These are phyloP conservation scores for Russula vinacea DNA, from an alignment of 768 basidiomycete species.

Conservation along the genomic window DNA sequence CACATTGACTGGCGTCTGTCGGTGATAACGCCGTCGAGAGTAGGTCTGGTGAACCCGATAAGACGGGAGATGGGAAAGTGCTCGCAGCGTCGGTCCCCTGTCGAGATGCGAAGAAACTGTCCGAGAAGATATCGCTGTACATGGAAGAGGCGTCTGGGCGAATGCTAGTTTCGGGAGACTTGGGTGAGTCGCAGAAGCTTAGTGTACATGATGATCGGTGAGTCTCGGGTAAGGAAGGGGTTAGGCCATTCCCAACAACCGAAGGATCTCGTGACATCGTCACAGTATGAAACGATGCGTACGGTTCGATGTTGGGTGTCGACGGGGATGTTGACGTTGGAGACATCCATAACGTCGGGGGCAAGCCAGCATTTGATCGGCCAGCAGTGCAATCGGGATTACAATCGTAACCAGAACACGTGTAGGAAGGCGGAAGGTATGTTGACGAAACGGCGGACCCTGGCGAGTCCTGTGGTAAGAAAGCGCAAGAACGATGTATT, in stretches of 20 bases:
- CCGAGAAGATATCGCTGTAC: conserved; percentile 52
- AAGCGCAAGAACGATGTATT: not conserved
- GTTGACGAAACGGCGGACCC: conserved; percentile 25
- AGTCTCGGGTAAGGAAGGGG: conserved; percentile 34
- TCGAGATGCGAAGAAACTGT: conserved; percentile 53
- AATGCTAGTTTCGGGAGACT: conserved; percentile 5
- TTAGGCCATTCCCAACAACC: conserved; percentile 27
- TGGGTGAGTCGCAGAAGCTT: conserved; percentile 19
- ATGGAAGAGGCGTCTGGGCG: conserved; percentile 36
- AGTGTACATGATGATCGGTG: conserved; percentile 31
- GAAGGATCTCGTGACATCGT: conserved; percentile 25
- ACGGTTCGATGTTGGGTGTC: conserved; percentile 39
- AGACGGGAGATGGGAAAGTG: conserved; percentile 60
- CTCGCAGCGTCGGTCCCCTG: conserved; percentile 45
- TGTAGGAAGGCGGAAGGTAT: conserved; percentile 24
- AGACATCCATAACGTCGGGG: conserved; percentile 85
- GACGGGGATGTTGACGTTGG: conserved; percentile 51
- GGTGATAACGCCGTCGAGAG: conserved; percentile 43
- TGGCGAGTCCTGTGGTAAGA: conserved; percentile 7
- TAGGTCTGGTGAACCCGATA: conserved; percentile 69
- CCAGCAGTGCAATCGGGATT: conserved; percentile 41
- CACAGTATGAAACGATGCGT: conserved; percentile 30
- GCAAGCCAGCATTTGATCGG: conserved; percentile 53
- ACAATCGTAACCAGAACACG: conserved; percentile 33
- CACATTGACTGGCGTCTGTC: conserved; percentile 40